phyloP scores from a whole-genome alignment of 2,329 filamentous ascomycete species.

The Hypoxylon sp. region DNA sequence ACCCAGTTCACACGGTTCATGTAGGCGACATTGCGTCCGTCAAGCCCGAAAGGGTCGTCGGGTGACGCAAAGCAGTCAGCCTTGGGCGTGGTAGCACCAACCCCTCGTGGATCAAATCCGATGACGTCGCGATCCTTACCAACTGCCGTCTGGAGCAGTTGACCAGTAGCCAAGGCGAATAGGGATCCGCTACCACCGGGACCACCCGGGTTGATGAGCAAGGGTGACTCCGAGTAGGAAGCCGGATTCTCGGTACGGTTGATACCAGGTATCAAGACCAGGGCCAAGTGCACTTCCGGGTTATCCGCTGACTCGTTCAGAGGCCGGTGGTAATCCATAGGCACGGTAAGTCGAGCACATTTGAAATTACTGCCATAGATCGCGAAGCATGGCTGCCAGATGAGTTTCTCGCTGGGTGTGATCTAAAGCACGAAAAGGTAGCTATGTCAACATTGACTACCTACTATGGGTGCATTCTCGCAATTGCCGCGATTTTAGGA shows the following conservation, averaged over 20 bases:
- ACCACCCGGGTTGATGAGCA: conserved; percentile 64
- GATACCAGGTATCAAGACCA: conserved; percentile 55
- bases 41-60: conserved; percentile 44
- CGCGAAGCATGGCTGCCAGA: conserved; percentile 61
- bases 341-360: conserved; percentile 63
- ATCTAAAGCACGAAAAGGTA: conserved; percentile 54
- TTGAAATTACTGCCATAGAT: conserved; percentile 50
- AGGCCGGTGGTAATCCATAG: conserved; percentile 63
- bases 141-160: conserved; percentile 55
- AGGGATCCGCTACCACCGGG: conserved; percentile 61
- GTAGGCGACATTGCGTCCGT: conserved; percentile 50
- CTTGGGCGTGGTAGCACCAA: conserved; percentile 57
- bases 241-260: conserved; percentile 52
- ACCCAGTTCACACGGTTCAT: conserved; percentile 56
- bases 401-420: conserved; percentile 60
- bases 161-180: conserved; percentile 51
- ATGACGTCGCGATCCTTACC: conserved; percentile 61
- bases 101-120: conserved; percentile 65
- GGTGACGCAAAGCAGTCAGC: conserved; percentile 58
- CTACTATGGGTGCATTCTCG: not conserved
- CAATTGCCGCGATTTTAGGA: conserved; percentile 1
- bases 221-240: conserved; percentile 57
- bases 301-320: conserved; percentile 54
- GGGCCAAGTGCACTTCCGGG: conserved; percentile 58
- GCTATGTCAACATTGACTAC: conserved; percentile 24